phyloP scores from a whole-genome alignment of 495 filamentous ascomycete species.

The Tirmania nivea region DNA sequence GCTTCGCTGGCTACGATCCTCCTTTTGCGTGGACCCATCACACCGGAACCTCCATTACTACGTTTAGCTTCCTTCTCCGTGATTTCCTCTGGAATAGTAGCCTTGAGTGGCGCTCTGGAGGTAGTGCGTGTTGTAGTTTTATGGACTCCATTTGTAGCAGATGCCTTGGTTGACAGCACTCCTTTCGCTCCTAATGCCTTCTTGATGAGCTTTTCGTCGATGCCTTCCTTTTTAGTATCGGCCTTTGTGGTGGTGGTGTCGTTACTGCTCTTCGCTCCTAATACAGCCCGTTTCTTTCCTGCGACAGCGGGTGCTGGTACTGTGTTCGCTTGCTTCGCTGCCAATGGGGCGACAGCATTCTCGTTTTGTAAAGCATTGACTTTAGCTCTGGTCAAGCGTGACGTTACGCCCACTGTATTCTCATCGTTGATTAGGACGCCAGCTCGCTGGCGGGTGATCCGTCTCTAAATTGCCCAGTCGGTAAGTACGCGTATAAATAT shows the following conservation, averaged over 20 bases:
- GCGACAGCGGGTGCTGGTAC: neutral
- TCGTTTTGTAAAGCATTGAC: slow-evolving; percentile 27
- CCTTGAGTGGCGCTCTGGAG: slow-evolving; percentile 46
- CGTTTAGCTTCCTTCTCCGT: slow-evolving; percentile 38
- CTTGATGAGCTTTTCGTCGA: neutral
- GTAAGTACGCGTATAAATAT: slow-evolving; percentile 4
- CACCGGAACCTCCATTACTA: slow-evolving; percentile 48
- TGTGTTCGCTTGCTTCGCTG: neutral
- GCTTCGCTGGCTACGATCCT: slow-evolving; percentile 31
- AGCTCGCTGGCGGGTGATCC: slow-evolving; percentile 38
- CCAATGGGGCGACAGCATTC: neutral
- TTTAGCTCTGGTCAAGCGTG: slow-evolving; percentile 82
- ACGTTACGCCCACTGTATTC: slow-evolving; percentile 40
- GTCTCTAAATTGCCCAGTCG: slow-evolving; percentile 1
- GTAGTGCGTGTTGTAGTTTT: slow-evolving; percentile 45
- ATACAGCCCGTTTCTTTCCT: neutral
- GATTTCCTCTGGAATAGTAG: slow-evolving; percentile 35
- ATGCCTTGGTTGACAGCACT: slow-evolving; percentile 55
- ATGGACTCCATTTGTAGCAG: slow-evolving; percentile 51
- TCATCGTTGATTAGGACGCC: slow-evolving; percentile 87
- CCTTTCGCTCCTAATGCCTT: slow-evolving; percentile 22
- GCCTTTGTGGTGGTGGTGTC: neutral
- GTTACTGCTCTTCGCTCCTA: neutral
- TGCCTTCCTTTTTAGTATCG: neutral
- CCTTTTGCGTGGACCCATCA: slow-evolving; percentile 41